Evolutionary conservation across 768 basidiomycete species (phyloP).

Genomic region (Candolleomyces eurysporus): DNA sequence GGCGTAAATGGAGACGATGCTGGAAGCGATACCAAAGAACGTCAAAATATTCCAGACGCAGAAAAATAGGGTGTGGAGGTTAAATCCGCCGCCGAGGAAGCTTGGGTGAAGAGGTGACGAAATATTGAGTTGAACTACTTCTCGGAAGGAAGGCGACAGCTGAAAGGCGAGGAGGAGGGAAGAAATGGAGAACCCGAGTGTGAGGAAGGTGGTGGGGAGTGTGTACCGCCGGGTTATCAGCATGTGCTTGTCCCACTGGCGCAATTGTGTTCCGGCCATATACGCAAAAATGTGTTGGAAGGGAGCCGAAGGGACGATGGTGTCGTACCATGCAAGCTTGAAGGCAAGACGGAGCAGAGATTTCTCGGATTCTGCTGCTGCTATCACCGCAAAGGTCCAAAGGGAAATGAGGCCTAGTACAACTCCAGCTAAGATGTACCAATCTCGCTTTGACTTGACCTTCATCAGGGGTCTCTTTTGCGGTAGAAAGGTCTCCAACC

Average conservation of each 20-base stretch:
- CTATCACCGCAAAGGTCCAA: background rate
- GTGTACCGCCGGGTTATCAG: background rate
- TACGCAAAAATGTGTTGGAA: slow-evolving; percentile 5
- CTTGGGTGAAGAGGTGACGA: slow-evolving; percentile 7
- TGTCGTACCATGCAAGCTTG: background rate
- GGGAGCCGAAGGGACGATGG: background rate
- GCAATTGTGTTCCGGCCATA: background rate
- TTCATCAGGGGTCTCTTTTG: background rate
- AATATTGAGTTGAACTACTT: slow-evolving; percentile 12
- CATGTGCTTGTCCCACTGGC: background rate
- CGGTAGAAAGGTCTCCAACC: background rate
- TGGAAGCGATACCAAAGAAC: slow-evolving; percentile 12
- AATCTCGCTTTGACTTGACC: background rate
- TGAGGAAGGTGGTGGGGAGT: slow-evolving; percentile 7
- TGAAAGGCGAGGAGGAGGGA: background rate
- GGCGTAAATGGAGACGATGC: slow-evolving; percentile 15
- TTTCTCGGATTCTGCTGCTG: background rate
- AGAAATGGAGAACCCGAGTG: slow-evolving; percentile 11
- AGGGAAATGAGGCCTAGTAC: background rate
- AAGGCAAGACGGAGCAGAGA: background rate
- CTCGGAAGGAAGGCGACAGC: slow-evolving; percentile 1
- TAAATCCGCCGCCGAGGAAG: slow-evolving; percentile 14
- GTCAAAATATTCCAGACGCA: slow-evolving; percentile 17
- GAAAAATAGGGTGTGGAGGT: slow-evolving; percentile 15
- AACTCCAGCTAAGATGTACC: background rate